A percentile compares a stretch with the other conserved stretches of the same genome.
Conservation (phyloP, 176 grass and related monocot genomes). For the Musa beccarii region DNA sequence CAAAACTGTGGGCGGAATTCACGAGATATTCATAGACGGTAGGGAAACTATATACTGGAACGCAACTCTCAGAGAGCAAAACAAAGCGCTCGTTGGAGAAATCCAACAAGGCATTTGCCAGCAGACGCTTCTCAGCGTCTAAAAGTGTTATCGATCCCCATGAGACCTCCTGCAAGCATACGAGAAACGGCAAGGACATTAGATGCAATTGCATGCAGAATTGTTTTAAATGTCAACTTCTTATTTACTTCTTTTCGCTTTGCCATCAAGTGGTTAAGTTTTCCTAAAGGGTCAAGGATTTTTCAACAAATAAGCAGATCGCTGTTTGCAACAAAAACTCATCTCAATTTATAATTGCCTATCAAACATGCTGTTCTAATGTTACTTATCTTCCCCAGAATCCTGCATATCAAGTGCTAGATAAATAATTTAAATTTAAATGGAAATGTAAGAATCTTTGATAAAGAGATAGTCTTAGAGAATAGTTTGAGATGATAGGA, state of each 20-base stretch:
- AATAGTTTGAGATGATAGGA: no score
- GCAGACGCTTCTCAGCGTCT: slow-evolving; percentile 75
- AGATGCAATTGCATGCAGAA: neutral
- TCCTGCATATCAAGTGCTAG: no score
- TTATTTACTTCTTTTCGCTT: no score
- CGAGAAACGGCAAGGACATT: neutral
- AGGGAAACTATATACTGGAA: slow-evolving; percentile 63
- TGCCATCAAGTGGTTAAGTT: no score
- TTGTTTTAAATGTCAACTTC: no score
- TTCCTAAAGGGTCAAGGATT: neutral
- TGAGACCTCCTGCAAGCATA: slow-evolving; percentile 22
- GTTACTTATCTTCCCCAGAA: no score
- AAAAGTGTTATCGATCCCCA: slow-evolving; percentile 64
- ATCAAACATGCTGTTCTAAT: no score
- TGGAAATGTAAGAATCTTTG: no score
- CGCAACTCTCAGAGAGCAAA: slow-evolving; percentile 83
- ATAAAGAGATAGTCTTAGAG: no score
- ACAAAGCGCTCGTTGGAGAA: slow-evolving; percentile 88
- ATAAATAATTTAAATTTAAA: no score
- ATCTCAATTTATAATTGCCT: neutral
- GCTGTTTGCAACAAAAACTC: neutral
- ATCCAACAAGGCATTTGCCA: slow-evolving; percentile 74
- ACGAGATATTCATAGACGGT: slow-evolving; percentile 52
- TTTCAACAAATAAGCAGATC: neutral
- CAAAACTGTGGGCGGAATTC: slow-evolving; percentile 56